These are phyloP conservation scores for Decorospora gaudefroyi DNA, from an alignment of 2,329 filamentous ascomycete species.

Conservation along the genomic window DNA sequence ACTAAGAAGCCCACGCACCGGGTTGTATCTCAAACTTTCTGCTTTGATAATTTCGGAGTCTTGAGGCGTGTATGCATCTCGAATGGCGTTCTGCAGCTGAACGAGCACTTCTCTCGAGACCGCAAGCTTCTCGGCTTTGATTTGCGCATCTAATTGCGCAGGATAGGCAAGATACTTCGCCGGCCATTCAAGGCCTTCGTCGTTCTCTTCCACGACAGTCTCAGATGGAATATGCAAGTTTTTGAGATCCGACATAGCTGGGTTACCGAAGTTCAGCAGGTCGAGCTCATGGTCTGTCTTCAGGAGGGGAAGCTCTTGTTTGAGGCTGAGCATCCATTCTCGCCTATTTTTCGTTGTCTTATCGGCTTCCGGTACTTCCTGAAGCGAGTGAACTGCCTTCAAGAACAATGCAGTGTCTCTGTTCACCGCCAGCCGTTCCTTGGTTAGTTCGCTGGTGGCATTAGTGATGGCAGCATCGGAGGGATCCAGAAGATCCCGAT, in stretches of 20 bases:
- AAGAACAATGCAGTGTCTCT: slow-evolving; percentile 39
- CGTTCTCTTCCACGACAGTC: slow-evolving; percentile 46
- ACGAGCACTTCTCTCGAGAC: slow-evolving; percentile 43
- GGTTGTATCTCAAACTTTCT: slow-evolving; percentile 21
- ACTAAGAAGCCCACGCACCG: slow-evolving; percentile 23
- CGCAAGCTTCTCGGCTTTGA: slow-evolving; percentile 46
- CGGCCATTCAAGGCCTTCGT: slow-evolving; percentile 53
- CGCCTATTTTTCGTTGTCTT: slow-evolving; percentile 10
- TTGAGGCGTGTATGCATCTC: slow-evolving; percentile 23
- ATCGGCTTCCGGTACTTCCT: slow-evolving; percentile 1
- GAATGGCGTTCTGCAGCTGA: slow-evolving; percentile 46
- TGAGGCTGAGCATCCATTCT: slow-evolving; percentile 38
- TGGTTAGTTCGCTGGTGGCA: slow-evolving; percentile 21
- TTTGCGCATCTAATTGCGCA: slow-evolving; percentile 23
- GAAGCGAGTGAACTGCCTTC: slow-evolving; percentile 20
- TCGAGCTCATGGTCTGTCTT: slow-evolving; percentile 53
- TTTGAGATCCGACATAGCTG: slow-evolving; percentile 30
- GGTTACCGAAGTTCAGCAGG: slow-evolving; percentile 46
- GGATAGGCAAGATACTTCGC: slow-evolving; percentile 39
- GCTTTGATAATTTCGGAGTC: slow-evolving; percentile 30
- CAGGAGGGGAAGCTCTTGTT: slow-evolving; percentile 55
- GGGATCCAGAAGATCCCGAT: slow-evolving; percentile 29
- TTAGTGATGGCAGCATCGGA: slow-evolving; percentile 19
- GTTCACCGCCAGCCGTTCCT: slow-evolving; percentile 37
- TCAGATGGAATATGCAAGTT: slow-evolving; percentile 44